Percentiles rank a stretch among this genome's conserved stretches.
These are phyloP conservation scores for Linnemannia schmuckeri DNA, from an alignment of 192 early-diverging fungal species.

Conservation along the genomic window DNA sequence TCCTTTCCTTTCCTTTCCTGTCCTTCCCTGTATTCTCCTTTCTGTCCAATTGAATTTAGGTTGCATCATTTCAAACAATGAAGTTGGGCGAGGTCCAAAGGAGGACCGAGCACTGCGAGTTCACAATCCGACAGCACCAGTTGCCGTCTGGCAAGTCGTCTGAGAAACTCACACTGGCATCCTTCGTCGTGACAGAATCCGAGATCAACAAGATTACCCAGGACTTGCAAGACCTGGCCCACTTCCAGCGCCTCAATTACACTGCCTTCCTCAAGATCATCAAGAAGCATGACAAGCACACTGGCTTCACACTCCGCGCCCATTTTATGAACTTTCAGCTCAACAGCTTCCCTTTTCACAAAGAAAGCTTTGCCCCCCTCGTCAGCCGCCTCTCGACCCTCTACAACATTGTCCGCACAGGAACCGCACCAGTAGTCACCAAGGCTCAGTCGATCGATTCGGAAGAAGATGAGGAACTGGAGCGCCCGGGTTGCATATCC, in stretches of 20 bases:
- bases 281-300: conserved; percentile 98
- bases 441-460: conserved; percentile 40
- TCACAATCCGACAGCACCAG: conserved; percentile 59
- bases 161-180: conserved; percentile 60
- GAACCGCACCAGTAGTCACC: conserved; percentile 31
- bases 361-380: conserved; percentile 84
- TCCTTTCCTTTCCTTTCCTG: not conserved
- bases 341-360: conserved; percentile 83
- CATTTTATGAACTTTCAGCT: conserved; percentile 81
- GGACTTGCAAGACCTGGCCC: conserved; percentile 79
- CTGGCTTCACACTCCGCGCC: conserved; percentile 75
- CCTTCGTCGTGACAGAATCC: conserved; percentile 66
- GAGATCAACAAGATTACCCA: conserved; percentile 80
- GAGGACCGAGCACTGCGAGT: conserved; percentile 74
- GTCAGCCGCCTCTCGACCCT: conserved; percentile 87
- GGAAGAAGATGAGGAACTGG: conserved; percentile 49
- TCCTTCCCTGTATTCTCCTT: not conserved
- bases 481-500: conserved; percentile 55
- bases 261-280: conserved; percentile 89
- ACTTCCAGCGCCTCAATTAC: conserved; percentile 81
- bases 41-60: conserved; percentile 48
- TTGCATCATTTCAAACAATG: conserved; percentile 77
- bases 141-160: conserved; percentile 41
- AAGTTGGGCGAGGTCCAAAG: conserved; percentile 78
- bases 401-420: conserved; percentile 79